Base-by-base conservation (phyloP, 176 grass and related monocot species). In the Zea luxurians region DNA sequence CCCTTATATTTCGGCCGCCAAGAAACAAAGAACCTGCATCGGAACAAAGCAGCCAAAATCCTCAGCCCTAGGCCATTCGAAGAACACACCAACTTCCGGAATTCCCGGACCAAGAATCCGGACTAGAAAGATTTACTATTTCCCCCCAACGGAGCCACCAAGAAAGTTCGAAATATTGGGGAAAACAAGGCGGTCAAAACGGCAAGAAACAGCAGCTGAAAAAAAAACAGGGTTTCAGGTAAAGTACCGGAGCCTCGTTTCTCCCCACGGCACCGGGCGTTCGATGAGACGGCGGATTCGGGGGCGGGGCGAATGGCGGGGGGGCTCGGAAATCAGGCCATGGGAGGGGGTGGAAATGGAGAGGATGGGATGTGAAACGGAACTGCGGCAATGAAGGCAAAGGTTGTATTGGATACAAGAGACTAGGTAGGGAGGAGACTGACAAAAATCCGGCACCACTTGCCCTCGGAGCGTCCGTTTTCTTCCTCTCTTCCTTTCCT, bases 381-480 rank as follows among this genome's bases (percentile, higher is more conserved):
- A 75, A 75, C 77, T 20, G 70, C 62, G 46, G 44, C 71, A 71
- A 64, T 38, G 57, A 75, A 41, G 53, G 73, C 52, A 41, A 8
- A 66, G 37, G 64, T 16, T 66, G 64, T 66, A 42, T 68, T 44
- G 42, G 66, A 68, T 68, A 47, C 66, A 68, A 47, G 66, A 68
- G 66, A 68, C 42, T 46, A 47, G 42, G 5, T 27, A 1, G 61
- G 48, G 42, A 37, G 45, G 55, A 71, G 80, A 68, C 80, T 79
- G 86, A 74, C 80, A 88, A 79, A 83, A 83, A 79, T 88, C 86
- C 75, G 75, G 86, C 80, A 88, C 86, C 75, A 68, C 46, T 73
- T 66, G 50, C 60, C 10, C 3, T 2, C 38, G 2, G 38, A 71
- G 78, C 18, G 74, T 72, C 80, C 41, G 77, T 74, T 43, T 53